These are phyloP conservation scores for Termitomyces sp. DNA, from an alignment of 768 basidiomycete species.

Conservation along the genomic window DNA sequence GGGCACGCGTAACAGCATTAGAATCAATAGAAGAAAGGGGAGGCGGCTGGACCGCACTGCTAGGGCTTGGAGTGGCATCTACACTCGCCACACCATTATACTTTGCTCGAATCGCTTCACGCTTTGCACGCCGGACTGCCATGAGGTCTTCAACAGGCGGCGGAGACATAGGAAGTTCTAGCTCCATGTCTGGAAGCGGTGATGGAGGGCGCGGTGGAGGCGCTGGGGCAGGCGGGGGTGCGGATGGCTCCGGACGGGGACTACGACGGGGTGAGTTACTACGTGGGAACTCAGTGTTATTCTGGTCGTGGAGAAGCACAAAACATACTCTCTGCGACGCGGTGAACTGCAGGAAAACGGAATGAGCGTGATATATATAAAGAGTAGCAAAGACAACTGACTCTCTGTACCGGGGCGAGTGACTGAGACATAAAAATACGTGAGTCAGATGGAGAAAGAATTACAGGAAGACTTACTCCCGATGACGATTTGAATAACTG, in stretches of 20 bases:
- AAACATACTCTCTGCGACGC: background rate
- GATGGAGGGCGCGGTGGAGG: constrained; percentile 12
- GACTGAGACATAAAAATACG: background rate
- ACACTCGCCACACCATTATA: constrained; percentile 48
- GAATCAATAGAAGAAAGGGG: constrained; percentile 50
- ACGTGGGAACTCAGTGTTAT: constrained; percentile 4
- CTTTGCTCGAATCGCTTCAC: constrained; percentile 78
- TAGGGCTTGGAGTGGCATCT: constrained; percentile 53
- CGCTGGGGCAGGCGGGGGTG: background rate
- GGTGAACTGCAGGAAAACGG: background rate
- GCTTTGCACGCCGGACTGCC: constrained; percentile 63
- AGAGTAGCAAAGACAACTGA: background rate
- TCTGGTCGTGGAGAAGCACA: background rate
- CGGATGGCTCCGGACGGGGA: constrained; percentile 10
- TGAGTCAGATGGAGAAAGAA: background rate
- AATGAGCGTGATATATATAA: background rate
- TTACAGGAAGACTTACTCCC: background rate
- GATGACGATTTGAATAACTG: constrained; percentile 1
- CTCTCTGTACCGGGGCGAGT: constrained; percentile 1
- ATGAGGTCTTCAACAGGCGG: constrained; percentile 58
- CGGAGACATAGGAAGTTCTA: constrained; percentile 44
- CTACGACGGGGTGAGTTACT: constrained; percentile 64
- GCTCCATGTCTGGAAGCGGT: constrained; percentile 39
- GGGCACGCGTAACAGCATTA: constrained; percentile 56
- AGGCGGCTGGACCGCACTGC: constrained; percentile 75